Conservation (phyloP, 2,329 filamentous ascomycete species). For the Sporothrix humicola region DNA sequence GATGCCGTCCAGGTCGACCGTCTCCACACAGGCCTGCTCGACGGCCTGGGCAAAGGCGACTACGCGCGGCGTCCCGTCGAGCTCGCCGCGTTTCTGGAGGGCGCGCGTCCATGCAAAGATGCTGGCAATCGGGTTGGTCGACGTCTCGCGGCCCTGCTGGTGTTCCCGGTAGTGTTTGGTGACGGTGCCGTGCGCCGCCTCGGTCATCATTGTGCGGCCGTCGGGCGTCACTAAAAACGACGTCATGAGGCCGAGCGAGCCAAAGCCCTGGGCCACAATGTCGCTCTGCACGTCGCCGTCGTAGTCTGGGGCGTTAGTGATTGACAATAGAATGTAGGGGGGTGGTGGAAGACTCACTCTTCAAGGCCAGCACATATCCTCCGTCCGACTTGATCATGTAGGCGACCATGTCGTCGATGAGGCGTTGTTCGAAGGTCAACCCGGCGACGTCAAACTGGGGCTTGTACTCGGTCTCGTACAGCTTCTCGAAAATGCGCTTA, state of each 20-base stretch:
- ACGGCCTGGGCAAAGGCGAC: conserved; percentile 88
- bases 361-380: conserved; percentile 95
- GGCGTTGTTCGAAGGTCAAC: conserved; percentile 98
- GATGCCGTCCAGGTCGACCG: conserved; percentile 89
- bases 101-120: conserved; percentile 99
- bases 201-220: conserved; percentile 94
- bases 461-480: conserved; percentile 88
- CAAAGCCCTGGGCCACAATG: conserved; percentile 97
- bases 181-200: conserved; percentile 97
- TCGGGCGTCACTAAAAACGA: conserved; percentile 96
- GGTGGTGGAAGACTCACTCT: conserved; percentile 70
- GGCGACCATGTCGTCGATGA: conserved; percentile 99
- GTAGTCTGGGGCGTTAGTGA: conserved; percentile 69
- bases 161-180: conserved; percentile 98
- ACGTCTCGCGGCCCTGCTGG: conserved; percentile 96
- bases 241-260: conserved; percentile 97
- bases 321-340: neutral
- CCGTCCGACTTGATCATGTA: conserved; percentile 99
- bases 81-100: conserved; percentile 86
- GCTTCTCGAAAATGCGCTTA: conserved; percentile 99
- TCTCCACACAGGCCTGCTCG: conserved; percentile 91
- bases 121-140: conserved; percentile 97
- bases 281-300: conserved; percentile 99
- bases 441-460: conserved; percentile 85
- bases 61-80: conserved; percentile 88